Evolutionary conservation across 306 rosid genomes (phyloP).

Genomic region (Castanospermum australe): DNA sequence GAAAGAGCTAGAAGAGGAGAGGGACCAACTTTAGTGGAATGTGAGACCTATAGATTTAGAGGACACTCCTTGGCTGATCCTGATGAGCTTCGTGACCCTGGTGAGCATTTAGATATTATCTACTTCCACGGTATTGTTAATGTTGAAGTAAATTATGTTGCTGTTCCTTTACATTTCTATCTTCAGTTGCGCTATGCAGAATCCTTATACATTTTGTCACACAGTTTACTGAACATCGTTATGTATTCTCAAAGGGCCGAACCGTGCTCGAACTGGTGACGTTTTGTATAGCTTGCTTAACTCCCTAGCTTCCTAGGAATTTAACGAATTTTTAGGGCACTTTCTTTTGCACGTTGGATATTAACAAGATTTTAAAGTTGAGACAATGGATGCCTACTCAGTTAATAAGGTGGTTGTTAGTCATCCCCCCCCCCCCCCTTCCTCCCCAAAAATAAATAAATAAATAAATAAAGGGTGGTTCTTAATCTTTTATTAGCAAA

Average conservation of each 20-base stretch:
- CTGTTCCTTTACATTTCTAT: slow-evolving; percentile 4
- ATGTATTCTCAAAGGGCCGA: neutral
- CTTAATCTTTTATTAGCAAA: neutral
- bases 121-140: neutral
- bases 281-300: neutral
- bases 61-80: slow-evolving; percentile 99
- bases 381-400: neutral
- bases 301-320: neutral
- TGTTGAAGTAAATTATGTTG: neutral
- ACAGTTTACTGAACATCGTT: neutral
- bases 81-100: slow-evolving; percentile 99
- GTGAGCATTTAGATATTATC: slow-evolving; percentile 49
- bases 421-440: neutral
- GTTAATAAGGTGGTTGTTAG: neutral
- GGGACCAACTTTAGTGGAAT: slow-evolving; percentile 94
- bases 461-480: neutral
- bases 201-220: slow-evolving; percentile 1
- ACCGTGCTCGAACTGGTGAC: neutral
- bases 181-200: neutral
- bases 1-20: slow-evolving; percentile 97
- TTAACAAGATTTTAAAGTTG: neutral
- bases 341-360: neutral
- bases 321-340: neutral
- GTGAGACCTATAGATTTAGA: slow-evolving; percentile 96
- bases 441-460: neutral